These are phyloP conservation scores for Phyllostachys edulis DNA, from an alignment of 176 grass and related monocot genomes.

Conservation along the genomic window DNA sequence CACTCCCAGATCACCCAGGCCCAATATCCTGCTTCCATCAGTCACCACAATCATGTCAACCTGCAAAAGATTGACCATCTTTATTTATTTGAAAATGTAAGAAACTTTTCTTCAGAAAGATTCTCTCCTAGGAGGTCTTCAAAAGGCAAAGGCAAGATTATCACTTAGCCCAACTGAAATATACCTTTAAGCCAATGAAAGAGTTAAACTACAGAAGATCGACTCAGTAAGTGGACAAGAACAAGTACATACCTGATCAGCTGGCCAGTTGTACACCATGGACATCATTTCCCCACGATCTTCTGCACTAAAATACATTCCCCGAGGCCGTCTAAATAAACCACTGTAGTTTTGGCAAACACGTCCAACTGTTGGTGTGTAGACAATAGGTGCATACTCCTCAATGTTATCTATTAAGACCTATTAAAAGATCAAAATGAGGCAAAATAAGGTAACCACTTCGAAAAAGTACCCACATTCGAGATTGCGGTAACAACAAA, in stretches of 20 bases:
- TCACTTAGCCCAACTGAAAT: constrained; percentile 1
- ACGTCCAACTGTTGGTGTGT: constrained; percentile 89
- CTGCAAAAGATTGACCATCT: constrained; percentile 36
- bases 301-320: constrained; percentile 94
- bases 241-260: constrained; percentile 68
- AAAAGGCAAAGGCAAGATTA: neutral
- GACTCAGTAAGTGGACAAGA: constrained; percentile 21
- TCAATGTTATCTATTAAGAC: constrained; percentile 90
- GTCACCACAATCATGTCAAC: constrained; percentile 99
- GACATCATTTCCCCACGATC: constrained; percentile 99
- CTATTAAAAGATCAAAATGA: constrained; percentile 36
- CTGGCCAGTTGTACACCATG: constrained; percentile 99
- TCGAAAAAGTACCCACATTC: neutral
- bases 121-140: constrained; percentile 18
- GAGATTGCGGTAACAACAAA: constrained; percentile 2
- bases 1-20: constrained; percentile 97
- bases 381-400: constrained; percentile 95
- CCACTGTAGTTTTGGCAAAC: constrained; percentile 99
- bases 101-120: neutral
- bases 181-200: constrained; percentile 10
- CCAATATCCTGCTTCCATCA: constrained; percentile 97
- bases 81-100: constrained; percentile 27
- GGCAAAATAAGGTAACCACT: constrained; percentile 30
- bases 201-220: neutral
- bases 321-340: constrained; percentile 79